Percentiles rank a stretch among this genome's conserved stretches.
Conservation (phyloP, 208 protist genomes). For the Leishmania martiniquensis region DNA sequence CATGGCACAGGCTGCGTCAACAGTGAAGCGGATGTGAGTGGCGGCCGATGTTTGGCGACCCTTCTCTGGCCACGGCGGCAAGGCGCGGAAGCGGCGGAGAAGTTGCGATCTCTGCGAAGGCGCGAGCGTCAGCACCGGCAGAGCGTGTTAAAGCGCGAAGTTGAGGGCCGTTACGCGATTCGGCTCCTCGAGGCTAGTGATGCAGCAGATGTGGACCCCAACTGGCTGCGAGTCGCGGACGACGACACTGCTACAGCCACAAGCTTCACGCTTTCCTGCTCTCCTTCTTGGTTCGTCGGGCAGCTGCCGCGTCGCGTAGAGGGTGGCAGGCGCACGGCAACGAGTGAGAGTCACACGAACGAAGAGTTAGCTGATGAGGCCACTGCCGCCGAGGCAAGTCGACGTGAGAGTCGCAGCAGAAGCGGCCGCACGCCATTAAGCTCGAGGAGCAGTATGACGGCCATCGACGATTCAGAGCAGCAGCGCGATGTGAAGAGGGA, state of each 20-base stretch:
- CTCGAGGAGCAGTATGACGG: neutral
- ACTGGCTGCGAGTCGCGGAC: neutral
- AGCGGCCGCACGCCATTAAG: neutral
- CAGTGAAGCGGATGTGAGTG: neutral
- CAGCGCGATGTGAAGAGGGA: neutral
- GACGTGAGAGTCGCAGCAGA: neutral
- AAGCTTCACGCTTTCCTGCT: constrained; percentile 8
- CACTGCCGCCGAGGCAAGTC: neutral
- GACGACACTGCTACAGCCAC: constrained; percentile 2
- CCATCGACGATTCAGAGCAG: neutral
- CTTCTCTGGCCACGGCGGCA: constrained; percentile 14
- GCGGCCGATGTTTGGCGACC: constrained; percentile 22
- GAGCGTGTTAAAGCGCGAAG: neutral
- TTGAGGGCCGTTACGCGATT: constrained; percentile 17
- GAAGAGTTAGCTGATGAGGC: neutral
- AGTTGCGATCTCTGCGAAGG: neutral
- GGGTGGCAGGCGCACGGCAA: neutral
- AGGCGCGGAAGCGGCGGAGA: neutral
- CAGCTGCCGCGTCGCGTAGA: neutral
- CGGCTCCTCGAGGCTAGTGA: constrained; percentile 16
- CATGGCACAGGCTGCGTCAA: constrained; percentile 1
- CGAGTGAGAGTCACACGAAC: neutral
- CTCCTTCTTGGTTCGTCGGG: neutral
- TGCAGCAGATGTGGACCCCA: constrained; percentile 8
- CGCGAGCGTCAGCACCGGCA: constrained; percentile 23